phyloP scores from a whole-genome alignment of 495 filamentous ascomycete genomes.

The Hyaloscypha finlandica region DNA sequence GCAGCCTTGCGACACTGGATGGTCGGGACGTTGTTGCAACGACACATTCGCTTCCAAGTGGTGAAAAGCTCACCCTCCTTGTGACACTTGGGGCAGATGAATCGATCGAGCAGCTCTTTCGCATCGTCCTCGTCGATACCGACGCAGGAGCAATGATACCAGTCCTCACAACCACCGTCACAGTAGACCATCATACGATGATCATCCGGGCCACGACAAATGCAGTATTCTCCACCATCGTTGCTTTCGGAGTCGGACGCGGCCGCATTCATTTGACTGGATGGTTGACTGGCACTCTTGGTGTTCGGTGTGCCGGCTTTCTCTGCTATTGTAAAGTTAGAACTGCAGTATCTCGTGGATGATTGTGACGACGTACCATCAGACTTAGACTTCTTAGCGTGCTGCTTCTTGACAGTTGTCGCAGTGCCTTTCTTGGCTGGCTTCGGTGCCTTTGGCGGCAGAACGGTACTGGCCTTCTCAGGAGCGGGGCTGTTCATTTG shows the following conservation, averaged over 20 bases:
- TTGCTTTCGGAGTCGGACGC: constrained; percentile 42
- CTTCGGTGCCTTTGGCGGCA: constrained; percentile 1
- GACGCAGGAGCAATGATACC: constrained; percentile 73
- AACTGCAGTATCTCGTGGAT: background rate
- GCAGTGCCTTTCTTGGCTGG: constrained; percentile 28
- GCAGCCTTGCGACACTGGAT: constrained; percentile 61
- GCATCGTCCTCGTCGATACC: constrained; percentile 61
- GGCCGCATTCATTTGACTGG: constrained; percentile 6
- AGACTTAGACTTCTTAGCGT: constrained; percentile 15
- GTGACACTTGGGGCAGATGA: constrained; percentile 66
- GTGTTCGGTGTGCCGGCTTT: constrained; percentile 8
- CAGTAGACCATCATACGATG: constrained; percentile 78
- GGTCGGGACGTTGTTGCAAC: constrained; percentile 38
- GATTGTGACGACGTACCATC: constrained; percentile 1
- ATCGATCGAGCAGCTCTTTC: constrained; percentile 58
- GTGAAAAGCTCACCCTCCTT: constrained; percentile 55
- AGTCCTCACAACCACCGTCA: constrained; percentile 72
- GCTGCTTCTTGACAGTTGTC: constrained; percentile 18
- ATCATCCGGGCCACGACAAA: constrained; percentile 70
- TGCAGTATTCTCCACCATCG: constrained; percentile 62
- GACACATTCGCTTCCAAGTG: constrained; percentile 71
- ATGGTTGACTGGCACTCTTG: constrained; percentile 15
- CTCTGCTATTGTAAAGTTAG: background rate
- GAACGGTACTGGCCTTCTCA: constrained; percentile 12
- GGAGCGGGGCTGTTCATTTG: constrained; percentile 6